Evolutionary conservation across 1,284 basidiomycete genomes (phyloP).

Genomic region (Vanrija humicola): DNA sequence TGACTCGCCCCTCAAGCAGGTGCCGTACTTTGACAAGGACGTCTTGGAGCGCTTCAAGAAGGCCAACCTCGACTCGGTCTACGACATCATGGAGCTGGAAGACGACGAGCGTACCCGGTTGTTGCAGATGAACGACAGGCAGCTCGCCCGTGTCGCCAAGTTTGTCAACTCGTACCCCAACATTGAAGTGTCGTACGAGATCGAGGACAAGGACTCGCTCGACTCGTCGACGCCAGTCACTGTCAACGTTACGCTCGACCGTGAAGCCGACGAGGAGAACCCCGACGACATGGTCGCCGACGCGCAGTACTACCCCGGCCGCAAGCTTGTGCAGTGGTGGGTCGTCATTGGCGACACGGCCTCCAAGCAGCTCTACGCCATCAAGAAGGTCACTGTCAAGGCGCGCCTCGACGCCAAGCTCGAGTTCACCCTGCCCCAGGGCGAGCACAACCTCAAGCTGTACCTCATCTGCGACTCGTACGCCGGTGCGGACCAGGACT

Average conservation of each 20-base stretch:
- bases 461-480: slow-evolving; percentile 94
- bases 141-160: slow-evolving; percentile 76
- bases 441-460: slow-evolving; percentile 72
- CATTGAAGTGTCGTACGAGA: slow-evolving; percentile 73
- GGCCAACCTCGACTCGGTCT: slow-evolving; percentile 76
- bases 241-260: slow-evolving; percentile 72
- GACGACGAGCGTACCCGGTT: slow-evolving; percentile 78
- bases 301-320: slow-evolving; percentile 83
- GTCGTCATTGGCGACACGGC: slow-evolving; percentile 78
- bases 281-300: slow-evolving; percentile 71
- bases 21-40: slow-evolving; percentile 89
- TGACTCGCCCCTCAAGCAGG: slow-evolving; percentile 88
- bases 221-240: slow-evolving; percentile 77
- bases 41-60: slow-evolving; percentile 81
- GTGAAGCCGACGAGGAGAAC: slow-evolving; percentile 76
- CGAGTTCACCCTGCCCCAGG: slow-evolving; percentile 82
- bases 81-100: slow-evolving; percentile 96
- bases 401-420: slow-evolving; percentile 74
- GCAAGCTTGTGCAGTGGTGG: slow-evolving; percentile 97
- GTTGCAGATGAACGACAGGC: slow-evolving; percentile 75
- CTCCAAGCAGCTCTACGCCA: slow-evolving; percentile 71
- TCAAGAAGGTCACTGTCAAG: slow-evolving; percentile 90
- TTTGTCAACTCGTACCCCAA: slow-evolving; percentile 95
- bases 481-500: slow-evolving; percentile 83
- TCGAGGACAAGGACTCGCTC: slow-evolving; percentile 74